Base-by-base conservation (phyloP, 805 yeast species). In the Blastobotrys mokoenaii region DNA sequence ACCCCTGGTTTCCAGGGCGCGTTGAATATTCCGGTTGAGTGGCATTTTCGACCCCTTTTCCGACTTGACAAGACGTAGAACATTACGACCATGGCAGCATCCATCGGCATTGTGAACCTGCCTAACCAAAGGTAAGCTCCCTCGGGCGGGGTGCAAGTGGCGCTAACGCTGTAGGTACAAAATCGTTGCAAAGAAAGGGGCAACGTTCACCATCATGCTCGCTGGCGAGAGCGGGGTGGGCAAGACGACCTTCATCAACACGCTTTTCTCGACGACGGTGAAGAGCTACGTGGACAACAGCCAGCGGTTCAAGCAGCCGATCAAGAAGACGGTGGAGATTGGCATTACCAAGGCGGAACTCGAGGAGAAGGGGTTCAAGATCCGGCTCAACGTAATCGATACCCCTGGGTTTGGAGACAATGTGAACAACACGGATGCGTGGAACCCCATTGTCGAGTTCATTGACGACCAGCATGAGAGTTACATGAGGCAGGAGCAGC, bases 181-280 rank as follows among this genome's bases (percentile, higher is more conserved):
- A 46, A 65, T 65, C 41, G 69, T 69, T 20, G 65, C 68, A 42
- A 61, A 65, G 48, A 51, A 60, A 7, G 96, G 96, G 14, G 79
- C 85, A 16, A 70, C 79, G 20, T 83, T 85, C 65, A 86, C 94
- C 39, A 57, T 89, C 46, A 78, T 88, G 84, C 78, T 87, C 32
- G 88, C 83, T 40, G 96, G 97, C 27, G 88, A 83, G 63, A 71
- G 83, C 42, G 96, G 96, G 2, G 71, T 46, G 9, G 86, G 88
- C 1, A 86, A 85, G 60, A 77, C 86, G 3, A 78, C 90, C 1
- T 85, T 88, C 51, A 68, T 87, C 54, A 85, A 89, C 69, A 80
- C 94, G 7, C 70, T 89, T 51, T 84, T 86, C 61, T 80, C 82
- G 38, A 65, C 80, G 1, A 43, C 67, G 63, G 43, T 62, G 61